phyloP scores from a whole-genome alignment of 2,329 filamentous ascomycete genomes.

The Sclerotinia subarctica region DNA sequence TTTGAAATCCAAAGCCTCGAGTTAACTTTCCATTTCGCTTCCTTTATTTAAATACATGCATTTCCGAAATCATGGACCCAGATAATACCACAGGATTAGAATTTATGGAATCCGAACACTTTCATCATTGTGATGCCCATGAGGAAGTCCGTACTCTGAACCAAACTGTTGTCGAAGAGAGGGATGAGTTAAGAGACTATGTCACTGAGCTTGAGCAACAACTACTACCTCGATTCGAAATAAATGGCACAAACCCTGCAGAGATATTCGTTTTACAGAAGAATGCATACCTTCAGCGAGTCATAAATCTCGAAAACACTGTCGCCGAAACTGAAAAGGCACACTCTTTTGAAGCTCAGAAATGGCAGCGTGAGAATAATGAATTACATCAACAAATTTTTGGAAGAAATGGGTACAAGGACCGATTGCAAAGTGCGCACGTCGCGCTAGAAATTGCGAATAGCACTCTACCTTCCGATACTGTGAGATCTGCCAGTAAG shows the following conservation, averaged over 20 bases:
- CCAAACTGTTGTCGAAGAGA: neutral
- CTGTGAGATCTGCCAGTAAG: neutral
- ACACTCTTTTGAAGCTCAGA: neutral
- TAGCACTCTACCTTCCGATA: neutral
- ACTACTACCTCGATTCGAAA: neutral
- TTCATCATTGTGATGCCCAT: neutral
- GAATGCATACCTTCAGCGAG: constrained; percentile 5
- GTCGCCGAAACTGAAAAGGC: neutral
- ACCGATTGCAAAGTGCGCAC: constrained; percentile 11
- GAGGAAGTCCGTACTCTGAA: neutral
- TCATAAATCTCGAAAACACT: neutral
- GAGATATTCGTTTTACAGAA: neutral
- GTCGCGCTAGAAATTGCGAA: constrained; percentile 12
- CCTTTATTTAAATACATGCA: neutral
- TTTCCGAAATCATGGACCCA: neutral
- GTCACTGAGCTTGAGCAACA: constrained; percentile 6
- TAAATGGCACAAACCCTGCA: constrained; percentile 8
- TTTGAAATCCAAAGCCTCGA: neutral
- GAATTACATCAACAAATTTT: neutral
- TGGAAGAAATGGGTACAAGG: constrained; percentile 6
- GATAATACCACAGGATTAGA: neutral
- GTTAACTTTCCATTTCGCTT: neutral
- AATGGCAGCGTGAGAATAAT: neutral
- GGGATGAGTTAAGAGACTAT: constrained; percentile 11
- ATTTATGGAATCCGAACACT: neutral